phyloP scores from a whole-genome alignment of 1,284 basidiomycete genomes.

The Ustanciosporium gigantosporum region DNA sequence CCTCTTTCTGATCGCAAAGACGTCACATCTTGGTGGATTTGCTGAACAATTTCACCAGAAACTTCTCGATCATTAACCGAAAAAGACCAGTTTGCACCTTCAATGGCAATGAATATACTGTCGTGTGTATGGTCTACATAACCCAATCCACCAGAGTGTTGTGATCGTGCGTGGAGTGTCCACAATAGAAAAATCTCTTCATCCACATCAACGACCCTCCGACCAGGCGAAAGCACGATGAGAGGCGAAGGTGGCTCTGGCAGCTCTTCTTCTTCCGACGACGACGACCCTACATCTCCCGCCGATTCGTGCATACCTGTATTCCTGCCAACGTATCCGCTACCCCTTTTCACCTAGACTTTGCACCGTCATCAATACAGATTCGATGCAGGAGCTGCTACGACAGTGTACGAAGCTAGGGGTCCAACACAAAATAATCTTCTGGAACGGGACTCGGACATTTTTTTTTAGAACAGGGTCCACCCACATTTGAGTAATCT shows the following conservation, averaged over 20 bases:
- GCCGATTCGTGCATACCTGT: too few species aligned
- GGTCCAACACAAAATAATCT: too few species aligned
- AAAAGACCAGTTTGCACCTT: constrained; percentile 6
- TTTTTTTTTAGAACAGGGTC: too few species aligned
- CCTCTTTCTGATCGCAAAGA: constrained; percentile 43
- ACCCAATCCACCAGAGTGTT: constrained; percentile 37
- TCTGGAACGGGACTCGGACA: too few species aligned
- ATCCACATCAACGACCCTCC: constrained; percentile 35
- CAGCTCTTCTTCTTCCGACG: constrained; percentile 1
- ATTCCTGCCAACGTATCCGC: too few species aligned
- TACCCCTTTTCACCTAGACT: too few species aligned
- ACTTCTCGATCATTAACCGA: constrained; percentile 14
- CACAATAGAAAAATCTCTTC: constrained; percentile 48
- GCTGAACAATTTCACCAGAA: constrained; percentile 7
- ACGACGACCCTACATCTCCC: too few species aligned
- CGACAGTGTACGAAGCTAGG: too few species aligned
- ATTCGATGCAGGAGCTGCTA: too few species aligned
- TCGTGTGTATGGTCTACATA: constrained; percentile 35
- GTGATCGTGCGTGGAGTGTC: constrained; percentile 22
- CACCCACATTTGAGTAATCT: too few species aligned
- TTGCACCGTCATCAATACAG: too few species aligned
- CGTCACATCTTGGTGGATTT: constrained; percentile 42
- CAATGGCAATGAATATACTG: constrained; percentile 23
- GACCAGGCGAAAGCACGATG: constrained; percentile 3
- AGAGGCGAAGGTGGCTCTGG: constrained; percentile 6